Base-by-base conservation (phyloP, 495 filamentous ascomycete species). In the Coniosporium apollinis region DNA sequence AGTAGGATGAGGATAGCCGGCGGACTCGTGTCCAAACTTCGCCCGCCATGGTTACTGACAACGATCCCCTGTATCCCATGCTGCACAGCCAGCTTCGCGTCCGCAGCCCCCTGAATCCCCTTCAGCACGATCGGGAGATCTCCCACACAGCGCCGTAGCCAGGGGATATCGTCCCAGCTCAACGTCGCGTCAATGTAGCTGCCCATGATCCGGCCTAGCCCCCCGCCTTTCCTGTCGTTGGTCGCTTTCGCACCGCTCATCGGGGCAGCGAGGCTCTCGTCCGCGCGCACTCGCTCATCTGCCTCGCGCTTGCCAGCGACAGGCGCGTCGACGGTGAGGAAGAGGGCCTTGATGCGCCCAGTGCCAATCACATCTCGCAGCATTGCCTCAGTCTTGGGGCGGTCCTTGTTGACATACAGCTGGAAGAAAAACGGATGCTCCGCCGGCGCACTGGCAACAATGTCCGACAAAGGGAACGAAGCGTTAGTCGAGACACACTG, bases 361-460 rank as follows among this genome's bases (percentile, higher is more conserved):
- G 43, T 17, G 4, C 13, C 14, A 8, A 34, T 22, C 11, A 50
- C 19, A 13, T 22, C 21, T 10, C 30, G 18, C 0, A 91, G 57
- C 8, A 89, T 58, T 0, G 54, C 59, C 31, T 72, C 77, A n/a
- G 76, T 74, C 42, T 80, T 80, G 28, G 56, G 35, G 1, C 80
- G 67, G 39, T 82, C 65, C 28, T 70, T 72, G 53, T 87, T 76
- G 34, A 89, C 80, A 46, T 92, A 92, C 24, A 92, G 57, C 45
- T 89, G 83, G 46, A 85, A 76, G 60, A 84, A 84, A 46, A 81
- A 67, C 26, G 54, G 38, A 36, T 57, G 33, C 2, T 22, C 33
- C 7, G 22, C 6, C 8, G 33, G 37, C 10, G 41, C 52, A 4
- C 29, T 36, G 2, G 41, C 24, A 3, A 52, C 31, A 20, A 89